These are phyloP conservation scores for Dillenia turbinata DNA, from an alignment of 164 flowering plant genomes.

Conservation along the genomic window DNA sequence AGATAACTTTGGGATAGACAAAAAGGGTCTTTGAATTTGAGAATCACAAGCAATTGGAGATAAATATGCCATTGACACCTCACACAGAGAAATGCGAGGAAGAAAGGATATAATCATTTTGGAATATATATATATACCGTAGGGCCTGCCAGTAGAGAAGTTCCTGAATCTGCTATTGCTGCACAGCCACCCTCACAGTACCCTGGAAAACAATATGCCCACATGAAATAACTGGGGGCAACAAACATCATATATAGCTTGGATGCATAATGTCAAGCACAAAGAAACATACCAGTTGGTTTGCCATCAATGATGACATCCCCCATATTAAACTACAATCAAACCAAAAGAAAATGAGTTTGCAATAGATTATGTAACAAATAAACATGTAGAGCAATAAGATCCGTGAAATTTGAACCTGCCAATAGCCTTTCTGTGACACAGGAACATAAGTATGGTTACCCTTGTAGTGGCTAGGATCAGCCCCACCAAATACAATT, in stretches of 20 bases:
- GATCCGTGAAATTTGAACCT: slow-evolving; percentile 38
- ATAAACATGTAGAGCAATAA: background rate
- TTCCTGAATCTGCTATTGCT: slow-evolving; percentile 94
- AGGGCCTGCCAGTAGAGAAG: slow-evolving; percentile 85
- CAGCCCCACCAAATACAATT: slow-evolving; percentile 85
- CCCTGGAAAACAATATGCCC: slow-evolving; percentile 36
- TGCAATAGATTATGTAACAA: background rate
- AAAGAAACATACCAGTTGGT: slow-evolving; percentile 49
- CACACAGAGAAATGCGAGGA: too few relatives aligned
- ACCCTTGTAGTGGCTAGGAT: slow-evolving; percentile 73
- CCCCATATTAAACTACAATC: slow-evolving; percentile 77
- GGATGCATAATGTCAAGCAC: too few relatives aligned
- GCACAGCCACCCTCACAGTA: slow-evolving; percentile 70
- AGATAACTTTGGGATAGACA: too few relatives aligned
- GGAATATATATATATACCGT: slow-evolving; percentile 33
- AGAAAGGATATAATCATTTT: too few relatives aligned
- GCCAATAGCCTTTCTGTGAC: slow-evolving; percentile 89
- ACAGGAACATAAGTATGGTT: slow-evolving; percentile 86
- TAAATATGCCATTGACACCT: too few relatives aligned
- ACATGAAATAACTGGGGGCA: too few relatives aligned
- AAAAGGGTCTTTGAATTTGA: too few relatives aligned
- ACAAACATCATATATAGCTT: too few relatives aligned
- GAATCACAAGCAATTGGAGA: too few relatives aligned
- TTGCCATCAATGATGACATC: slow-evolving; percentile 65
- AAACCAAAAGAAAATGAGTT: background rate